These are phyloP conservation scores for Scheffersomyces spartinae DNA, from an alignment of 805 yeast genomes.

Conservation along the genomic window DNA sequence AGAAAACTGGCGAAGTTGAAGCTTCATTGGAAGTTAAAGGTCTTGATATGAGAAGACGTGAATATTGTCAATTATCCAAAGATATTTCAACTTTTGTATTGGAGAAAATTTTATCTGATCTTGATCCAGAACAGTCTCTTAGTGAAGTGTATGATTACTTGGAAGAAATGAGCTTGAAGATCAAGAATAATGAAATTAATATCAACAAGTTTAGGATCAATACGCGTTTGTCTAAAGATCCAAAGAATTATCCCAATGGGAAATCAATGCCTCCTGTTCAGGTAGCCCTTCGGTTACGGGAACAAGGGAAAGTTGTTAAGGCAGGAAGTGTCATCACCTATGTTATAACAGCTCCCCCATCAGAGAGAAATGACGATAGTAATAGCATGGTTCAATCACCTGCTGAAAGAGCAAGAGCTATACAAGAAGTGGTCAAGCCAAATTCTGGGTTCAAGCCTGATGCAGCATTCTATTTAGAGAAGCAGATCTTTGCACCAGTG, in stretches of 20 bases:
- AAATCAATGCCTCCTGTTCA: slow-evolving; percentile 76
- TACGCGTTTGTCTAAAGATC: slow-evolving; percentile 85
- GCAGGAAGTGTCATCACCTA: slow-evolving; percentile 88
- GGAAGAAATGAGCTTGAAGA: slow-evolving; percentile 43
- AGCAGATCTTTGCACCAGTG: slow-evolving; percentile 84
- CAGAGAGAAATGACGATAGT: slow-evolving; percentile 26
- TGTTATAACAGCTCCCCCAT: slow-evolving; percentile 45
- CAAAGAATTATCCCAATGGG: slow-evolving; percentile 69
- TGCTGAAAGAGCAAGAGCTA: slow-evolving; percentile 78
- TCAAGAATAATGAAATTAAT: slow-evolving; percentile 51
- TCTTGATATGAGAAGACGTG: slow-evolving; percentile 94
- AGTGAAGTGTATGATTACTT: slow-evolving; percentile 62
- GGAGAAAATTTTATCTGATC: slow-evolving; percentile 56
- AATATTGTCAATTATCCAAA: slow-evolving; percentile 85
- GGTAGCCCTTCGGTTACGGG: slow-evolving; percentile 73
- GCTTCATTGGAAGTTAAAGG: slow-evolving; percentile 83
- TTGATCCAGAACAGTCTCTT: slow-evolving; percentile 68
- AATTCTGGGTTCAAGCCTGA: slow-evolving; percentile 52
- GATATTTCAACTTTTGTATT: slow-evolving; percentile 73
- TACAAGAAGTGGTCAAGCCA: slow-evolving; percentile 56
- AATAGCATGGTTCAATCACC: slow-evolving; percentile 16
- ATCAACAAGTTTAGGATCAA: slow-evolving; percentile 66
- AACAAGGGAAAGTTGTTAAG: slow-evolving; percentile 75
- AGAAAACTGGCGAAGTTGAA: slow-evolving; percentile 39
- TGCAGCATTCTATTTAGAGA: slow-evolving; percentile 66